Evolutionary conservation across 495 filamentous ascomycete genomes (phyloP).

Genomic region (Penicillium waksmanii): DNA sequence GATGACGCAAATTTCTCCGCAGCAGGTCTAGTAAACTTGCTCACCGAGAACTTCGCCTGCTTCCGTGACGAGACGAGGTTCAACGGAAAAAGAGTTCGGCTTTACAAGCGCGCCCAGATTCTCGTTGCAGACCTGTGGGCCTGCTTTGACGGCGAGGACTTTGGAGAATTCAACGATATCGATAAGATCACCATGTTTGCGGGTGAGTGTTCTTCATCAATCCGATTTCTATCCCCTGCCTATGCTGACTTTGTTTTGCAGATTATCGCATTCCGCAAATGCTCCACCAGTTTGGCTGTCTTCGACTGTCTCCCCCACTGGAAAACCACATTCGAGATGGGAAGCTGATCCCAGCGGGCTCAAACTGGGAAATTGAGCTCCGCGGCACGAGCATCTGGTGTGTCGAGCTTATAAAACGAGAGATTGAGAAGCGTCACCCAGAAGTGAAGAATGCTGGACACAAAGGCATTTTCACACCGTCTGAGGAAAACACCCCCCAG

Average conservation of each 20-base stretch:
- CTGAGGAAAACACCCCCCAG: slow-evolving; percentile 10
- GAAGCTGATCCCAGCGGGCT: slow-evolving; percentile 68
- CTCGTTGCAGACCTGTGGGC: slow-evolving; percentile 95
- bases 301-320: slow-evolving; percentile 80
- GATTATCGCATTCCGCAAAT: slow-evolving; percentile 98
- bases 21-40: slow-evolving; percentile 77
- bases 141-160: slow-evolving; percentile 79
- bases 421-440: slow-evolving; percentile 75
- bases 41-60: slow-evolving; percentile 79
- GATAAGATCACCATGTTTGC: slow-evolving; percentile 98
- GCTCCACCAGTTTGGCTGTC: slow-evolving; percentile 77
- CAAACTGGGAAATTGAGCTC: slow-evolving; percentile 84
- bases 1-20: slow-evolving; percentile 77
- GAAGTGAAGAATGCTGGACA: slow-evolving; percentile 45
- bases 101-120: slow-evolving; percentile 95
- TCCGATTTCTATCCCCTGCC: neutral
- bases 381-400: slow-evolving; percentile 92
- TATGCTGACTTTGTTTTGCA: slow-evolving; percentile 18
- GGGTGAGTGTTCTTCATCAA: slow-evolving; percentile 37
- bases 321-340: slow-evolving; percentile 66
- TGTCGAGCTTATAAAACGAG: slow-evolving; percentile 83
- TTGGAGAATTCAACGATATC: slow-evolving; percentile 88
- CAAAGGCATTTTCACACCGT: neutral
- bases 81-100: slow-evolving; percentile 71
- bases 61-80: slow-evolving; percentile 81